These are phyloP conservation scores for Nemania sp. DNA, from an alignment of 2,329 filamentous ascomycete species.

Conservation along the genomic window DNA sequence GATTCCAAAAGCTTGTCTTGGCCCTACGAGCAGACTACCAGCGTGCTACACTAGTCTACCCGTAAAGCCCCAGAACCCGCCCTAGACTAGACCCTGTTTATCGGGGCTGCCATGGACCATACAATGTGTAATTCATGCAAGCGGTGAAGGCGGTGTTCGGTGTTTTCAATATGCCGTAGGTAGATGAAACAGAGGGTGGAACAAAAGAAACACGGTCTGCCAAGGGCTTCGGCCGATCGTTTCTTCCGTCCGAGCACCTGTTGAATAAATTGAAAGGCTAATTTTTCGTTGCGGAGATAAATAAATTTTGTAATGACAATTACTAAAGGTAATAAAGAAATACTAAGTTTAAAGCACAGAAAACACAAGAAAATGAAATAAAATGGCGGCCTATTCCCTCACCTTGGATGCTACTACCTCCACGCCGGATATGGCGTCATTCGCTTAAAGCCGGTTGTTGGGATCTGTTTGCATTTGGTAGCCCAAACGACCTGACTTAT, in stretches of 20 bases:
- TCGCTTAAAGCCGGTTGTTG: too few relatives aligned
- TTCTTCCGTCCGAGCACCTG: neutral
- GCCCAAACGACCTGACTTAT: neutral
- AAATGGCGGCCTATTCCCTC: too few relatives aligned
- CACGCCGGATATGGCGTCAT: too few relatives aligned
- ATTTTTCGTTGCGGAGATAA: neutral
- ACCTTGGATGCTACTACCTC: too few relatives aligned
- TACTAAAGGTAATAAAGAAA: too few relatives aligned
- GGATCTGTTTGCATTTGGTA: neutral
- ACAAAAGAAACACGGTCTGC: neutral
- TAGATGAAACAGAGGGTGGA: neutral
- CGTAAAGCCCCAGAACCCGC: neutral
- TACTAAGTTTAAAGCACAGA: too few relatives aligned
- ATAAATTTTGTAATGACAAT: too few relatives aligned
- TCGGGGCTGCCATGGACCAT: neutral
- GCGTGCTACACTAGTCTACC: neutral
- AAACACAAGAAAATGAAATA: too few relatives aligned
- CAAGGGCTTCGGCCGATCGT: constrained; percentile 7
- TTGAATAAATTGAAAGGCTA: neutral
- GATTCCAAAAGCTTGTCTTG: neutral
- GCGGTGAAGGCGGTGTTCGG: constrained; percentile 10
- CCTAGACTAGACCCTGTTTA: neutral
- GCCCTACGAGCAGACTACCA: neutral
- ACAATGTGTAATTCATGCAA: neutral
- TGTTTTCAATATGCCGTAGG: neutral